Conservation (phyloP, 139 green algal species). For the Chlorella sp. region DNA sequence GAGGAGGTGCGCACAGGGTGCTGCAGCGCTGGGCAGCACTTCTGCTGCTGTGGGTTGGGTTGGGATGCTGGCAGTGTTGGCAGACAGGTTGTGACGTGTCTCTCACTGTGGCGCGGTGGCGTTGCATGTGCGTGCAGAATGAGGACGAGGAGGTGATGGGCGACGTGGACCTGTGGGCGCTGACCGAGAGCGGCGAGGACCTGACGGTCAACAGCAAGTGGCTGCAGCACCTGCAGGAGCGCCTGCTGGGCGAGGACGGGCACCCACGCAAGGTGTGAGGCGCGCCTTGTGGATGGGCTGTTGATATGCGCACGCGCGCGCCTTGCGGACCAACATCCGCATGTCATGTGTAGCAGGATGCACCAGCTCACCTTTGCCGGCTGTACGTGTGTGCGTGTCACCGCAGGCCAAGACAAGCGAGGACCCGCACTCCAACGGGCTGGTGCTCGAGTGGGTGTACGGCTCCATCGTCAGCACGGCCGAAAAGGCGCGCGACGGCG, state of each 20-base stretch:
- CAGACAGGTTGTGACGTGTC: too few species aligned
- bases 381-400: not conserved
- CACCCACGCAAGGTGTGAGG: slow-evolving; percentile 58
- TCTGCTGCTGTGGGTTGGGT: too few species aligned
- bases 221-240: slow-evolving; percentile 71
- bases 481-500: slow-evolving; percentile 77
- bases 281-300: not conserved
- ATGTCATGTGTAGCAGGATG: too few species aligned
- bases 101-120: too few species aligned
- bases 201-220: slow-evolving; percentile 74
- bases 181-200: slow-evolving; percentile 20
- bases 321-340: too few species aligned
- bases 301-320: not conserved
- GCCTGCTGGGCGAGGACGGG: slow-evolving; percentile 72
- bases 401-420: slow-evolving; percentile 26
- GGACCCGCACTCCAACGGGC: slow-evolving; percentile 53
- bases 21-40: too few species aligned
- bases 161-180: slow-evolving; percentile 78
- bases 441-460: slow-evolving; percentile 88
- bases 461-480: slow-evolving; percentile 82
- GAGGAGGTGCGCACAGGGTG: slow-evolving; percentile 33
- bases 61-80: too few species aligned
- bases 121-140: not conserved
- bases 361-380: not conserved
- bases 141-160: slow-evolving; percentile 65